phyloP scores from a whole-genome alignment of 2,329 filamentous ascomycete species.

The Westerdykella aurantiaca region DNA sequence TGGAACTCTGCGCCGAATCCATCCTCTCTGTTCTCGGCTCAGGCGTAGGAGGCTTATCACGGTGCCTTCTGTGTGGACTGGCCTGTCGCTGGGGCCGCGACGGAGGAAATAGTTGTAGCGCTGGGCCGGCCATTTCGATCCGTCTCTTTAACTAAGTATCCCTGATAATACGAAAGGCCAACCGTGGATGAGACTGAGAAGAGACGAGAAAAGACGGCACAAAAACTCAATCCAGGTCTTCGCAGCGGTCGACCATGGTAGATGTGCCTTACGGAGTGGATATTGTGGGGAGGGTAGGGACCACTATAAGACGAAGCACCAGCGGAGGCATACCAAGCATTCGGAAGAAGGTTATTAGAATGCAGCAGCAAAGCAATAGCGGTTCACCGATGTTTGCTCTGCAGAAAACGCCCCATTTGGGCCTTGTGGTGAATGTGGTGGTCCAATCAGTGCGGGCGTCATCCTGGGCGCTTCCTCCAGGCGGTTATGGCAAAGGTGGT shows the following conservation, averaged over 20 bases:
- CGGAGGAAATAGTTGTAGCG: conserved; percentile 37
- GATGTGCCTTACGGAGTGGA: conserved; percentile 12
- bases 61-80: conserved; percentile 26
- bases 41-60: conserved; percentile 24
- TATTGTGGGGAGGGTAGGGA: conserved; percentile 27
- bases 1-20: conserved; percentile 27
- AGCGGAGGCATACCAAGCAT: conserved; percentile 10
- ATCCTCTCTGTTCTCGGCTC: conserved; percentile 25
- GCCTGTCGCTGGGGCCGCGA: conserved; percentile 30
- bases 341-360: conserved; percentile 10
- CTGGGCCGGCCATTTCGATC: conserved; percentile 31
- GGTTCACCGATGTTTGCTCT: conserved; percentile 28
- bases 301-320: conserved; percentile 25
- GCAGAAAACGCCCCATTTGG: conserved; percentile 25
- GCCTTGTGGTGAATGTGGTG: conserved; percentile 17
- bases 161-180: conserved; percentile 15
- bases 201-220: conserved; percentile 2
- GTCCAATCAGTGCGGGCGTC: conserved; percentile 29
- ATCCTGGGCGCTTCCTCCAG: conserved; percentile 29
- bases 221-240: conserved; percentile 4
- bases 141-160: conserved; percentile 12
- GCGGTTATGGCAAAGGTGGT: conserved; percentile 36
- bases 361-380: conserved; percentile 28
- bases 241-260: conserved; percentile 16
- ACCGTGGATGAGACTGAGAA: conserved; percentile 5